Percentiles rank a stretch among this genome's conserved stretches.
Evolutionary conservation across 2,329 filamentous ascomycete species (phyloP).

Genomic region (Mariannaea elegans): DNA sequence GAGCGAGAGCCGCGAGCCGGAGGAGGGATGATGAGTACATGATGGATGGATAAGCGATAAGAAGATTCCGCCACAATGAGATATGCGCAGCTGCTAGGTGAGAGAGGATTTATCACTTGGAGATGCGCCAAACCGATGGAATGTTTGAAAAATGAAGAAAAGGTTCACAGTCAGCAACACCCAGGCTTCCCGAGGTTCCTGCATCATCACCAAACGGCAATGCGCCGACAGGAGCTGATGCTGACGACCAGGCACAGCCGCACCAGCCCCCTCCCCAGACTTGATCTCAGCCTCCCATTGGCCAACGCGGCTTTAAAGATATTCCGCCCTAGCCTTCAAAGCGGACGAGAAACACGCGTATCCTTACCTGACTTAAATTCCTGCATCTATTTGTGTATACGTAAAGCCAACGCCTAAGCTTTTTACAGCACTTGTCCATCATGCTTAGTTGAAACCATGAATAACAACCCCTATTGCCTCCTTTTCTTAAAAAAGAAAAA

Average conservation of each 20-base stretch:
- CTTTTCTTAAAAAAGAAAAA: neutral
- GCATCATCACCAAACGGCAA: neutral
- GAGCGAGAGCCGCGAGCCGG: constrained; percentile 44
- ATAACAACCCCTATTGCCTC: neutral
- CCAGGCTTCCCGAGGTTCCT: neutral
- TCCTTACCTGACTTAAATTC: neutral
- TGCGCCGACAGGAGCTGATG: neutral
- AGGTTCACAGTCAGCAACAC: neutral
- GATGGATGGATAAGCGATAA: neutral
- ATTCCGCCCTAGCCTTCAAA: neutral
- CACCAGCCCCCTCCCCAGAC: neutral
- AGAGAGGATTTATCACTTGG: neutral
- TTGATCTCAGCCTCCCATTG: neutral
- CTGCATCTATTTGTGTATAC: neutral
- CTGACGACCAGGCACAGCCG: neutral
- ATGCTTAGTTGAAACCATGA: neutral
- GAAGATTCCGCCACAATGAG: neutral
- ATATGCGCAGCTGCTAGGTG: neutral
- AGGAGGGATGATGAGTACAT: constrained; percentile 33
- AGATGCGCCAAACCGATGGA: neutral
- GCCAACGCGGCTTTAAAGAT: neutral
- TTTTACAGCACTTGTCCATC: neutral
- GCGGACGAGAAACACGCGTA: too few species aligned
- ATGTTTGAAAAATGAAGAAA: neutral
- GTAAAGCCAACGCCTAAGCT: neutral